Conservation (phyloP, 129 eudicot genomes). For the Gnaphalium uliginosum region DNA sequence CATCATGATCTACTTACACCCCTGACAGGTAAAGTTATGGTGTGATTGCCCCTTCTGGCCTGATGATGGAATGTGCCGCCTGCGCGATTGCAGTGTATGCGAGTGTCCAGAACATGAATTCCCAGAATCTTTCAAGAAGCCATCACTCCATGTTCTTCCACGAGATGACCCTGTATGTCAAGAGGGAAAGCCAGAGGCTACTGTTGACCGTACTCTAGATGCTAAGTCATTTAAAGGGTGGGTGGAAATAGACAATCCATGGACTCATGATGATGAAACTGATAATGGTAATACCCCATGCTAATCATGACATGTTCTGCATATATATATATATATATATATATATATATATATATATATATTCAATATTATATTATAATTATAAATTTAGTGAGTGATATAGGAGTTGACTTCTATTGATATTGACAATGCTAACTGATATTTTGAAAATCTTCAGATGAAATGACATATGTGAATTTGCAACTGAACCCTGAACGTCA, state of each 20-base stretch:
- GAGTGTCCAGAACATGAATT: constrained; percentile 93
- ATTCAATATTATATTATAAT: no score
- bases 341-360: no score
- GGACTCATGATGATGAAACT: constrained; percentile 95
- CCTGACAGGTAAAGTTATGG: constrained; percentile 82
- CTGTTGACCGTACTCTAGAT: constrained; percentile 92
- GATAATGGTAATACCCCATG: constrained; percentile 63
- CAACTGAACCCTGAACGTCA: constrained; percentile 79
- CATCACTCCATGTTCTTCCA: constrained; percentile 43
- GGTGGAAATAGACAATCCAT: constrained; percentile 90
- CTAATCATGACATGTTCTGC: not conserved
- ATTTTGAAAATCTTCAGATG: constrained; percentile 54
- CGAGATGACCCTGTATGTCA: constrained; percentile 79
- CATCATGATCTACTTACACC: not conserved
- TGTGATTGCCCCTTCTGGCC: constrained; percentile 99
- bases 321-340: no score
- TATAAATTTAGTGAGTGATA: no score
- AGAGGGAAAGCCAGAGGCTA: constrained; percentile 86
- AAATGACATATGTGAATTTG: constrained; percentile 92
- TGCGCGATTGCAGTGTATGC: constrained; percentile 95
- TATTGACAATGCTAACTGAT: constrained; percentile 14
- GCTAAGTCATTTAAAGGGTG: constrained; percentile 77
- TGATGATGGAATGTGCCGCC: constrained; percentile 89
- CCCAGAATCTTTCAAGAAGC: constrained; percentile 66
- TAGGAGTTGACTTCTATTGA: not conserved